These are phyloP conservation scores for Lanmaoa rubissima DNA, from an alignment of 768 basidiomycete genomes.

Conservation along the genomic window DNA sequence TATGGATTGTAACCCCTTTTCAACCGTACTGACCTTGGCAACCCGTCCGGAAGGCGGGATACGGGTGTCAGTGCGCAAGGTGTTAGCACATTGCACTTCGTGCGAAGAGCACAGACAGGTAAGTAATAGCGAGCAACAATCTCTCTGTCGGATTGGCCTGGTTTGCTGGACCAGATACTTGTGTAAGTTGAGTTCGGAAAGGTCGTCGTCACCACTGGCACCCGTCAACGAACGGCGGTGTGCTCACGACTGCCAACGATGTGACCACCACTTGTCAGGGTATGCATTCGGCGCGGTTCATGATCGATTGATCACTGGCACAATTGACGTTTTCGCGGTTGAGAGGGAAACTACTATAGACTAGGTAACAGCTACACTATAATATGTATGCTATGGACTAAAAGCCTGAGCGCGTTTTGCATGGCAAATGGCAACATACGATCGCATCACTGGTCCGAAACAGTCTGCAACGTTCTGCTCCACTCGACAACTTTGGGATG, in stretches of 20 bases:
- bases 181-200: too few species aligned
- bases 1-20: too few species aligned
- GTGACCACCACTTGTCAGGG: neutral
- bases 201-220: too few species aligned
- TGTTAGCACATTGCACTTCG: too few species aligned
- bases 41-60: too few species aligned
- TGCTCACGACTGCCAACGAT: too few species aligned
- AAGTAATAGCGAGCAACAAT: too few species aligned
- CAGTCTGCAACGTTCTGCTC: slow-evolving; percentile 64
- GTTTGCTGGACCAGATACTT: too few species aligned
- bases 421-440: neutral
- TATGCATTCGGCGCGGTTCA: neutral
- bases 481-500: slow-evolving; percentile 72
- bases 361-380: neutral
- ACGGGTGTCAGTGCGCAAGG: too few species aligned
- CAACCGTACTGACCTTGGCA: too few species aligned
- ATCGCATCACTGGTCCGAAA: slow-evolving; percentile 27
- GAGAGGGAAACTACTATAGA: neutral
- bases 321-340: neutral
- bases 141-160: too few species aligned
- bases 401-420: neutral
- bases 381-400: neutral
- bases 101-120: too few species aligned
- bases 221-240: neutral
- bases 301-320: neutral